Percentiles rank a stretch among this genome's conserved stretches.
These are phyloP conservation scores for Hibiscus syriacus DNA, from an alignment of 345 rosid genomes.

Conservation along the genomic window DNA sequence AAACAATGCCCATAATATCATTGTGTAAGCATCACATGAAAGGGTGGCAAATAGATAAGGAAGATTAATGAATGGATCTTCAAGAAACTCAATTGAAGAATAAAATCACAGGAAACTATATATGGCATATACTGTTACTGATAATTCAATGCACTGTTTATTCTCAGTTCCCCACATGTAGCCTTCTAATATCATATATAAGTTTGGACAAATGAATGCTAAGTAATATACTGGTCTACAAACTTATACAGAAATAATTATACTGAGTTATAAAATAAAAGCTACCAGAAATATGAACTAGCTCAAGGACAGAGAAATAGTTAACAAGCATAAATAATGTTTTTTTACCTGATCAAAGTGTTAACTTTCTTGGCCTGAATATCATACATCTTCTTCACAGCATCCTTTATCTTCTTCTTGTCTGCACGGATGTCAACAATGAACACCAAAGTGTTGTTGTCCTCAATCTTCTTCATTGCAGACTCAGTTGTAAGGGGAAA, in stretches of 20 bases:
- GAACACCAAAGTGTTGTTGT: conserved; percentile 90
- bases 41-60: not conserved
- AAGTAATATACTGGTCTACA: not conserved
- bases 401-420: conserved; percentile 87
- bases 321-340: not conserved
- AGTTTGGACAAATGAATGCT: not conserved
- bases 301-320: not conserved
- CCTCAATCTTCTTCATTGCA: conserved; percentile 94
- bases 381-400: conserved; percentile 91
- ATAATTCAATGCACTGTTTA: not conserved
- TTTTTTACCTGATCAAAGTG: conserved; percentile 69
- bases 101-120: not conserved
- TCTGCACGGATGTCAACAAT: conserved; percentile 91
- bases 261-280: too few relatives aligned
- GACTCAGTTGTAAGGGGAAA: conserved; percentile 89
- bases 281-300: not conserved
- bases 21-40: not conserved
- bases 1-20: not conserved
- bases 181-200: not conserved
- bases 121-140: not conserved
- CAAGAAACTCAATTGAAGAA: not conserved
- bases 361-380: conserved; percentile 91
- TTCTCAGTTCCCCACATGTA: not conserved
- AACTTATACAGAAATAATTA: too few relatives aligned
- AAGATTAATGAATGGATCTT: too few relatives aligned